Conservation (phyloP, 768 basidiomycete genomes). For the Lenzites betulinus region DNA sequence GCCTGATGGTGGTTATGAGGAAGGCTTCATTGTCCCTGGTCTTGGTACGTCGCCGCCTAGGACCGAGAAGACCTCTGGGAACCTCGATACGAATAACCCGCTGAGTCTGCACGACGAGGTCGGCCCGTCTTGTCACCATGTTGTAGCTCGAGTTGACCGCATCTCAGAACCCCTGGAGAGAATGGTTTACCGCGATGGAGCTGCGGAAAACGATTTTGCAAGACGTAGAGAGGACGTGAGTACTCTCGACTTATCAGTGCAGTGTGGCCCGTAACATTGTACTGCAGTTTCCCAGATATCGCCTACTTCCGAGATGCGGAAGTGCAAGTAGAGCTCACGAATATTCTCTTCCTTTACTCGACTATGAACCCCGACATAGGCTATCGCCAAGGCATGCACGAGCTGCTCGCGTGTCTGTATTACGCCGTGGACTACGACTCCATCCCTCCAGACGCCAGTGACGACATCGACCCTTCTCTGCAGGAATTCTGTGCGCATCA, state of each 20-base stretch:
- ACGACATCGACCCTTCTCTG: constrained; percentile 40
- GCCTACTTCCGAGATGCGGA: constrained; percentile 79
- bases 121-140: constrained; percentile 10
- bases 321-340: constrained; percentile 79
- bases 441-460: constrained; percentile 40
- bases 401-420: constrained; percentile 86
- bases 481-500: constrained; percentile 62
- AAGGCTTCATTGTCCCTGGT: constrained; percentile 61
- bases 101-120: constrained; percentile 80
- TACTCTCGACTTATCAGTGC: constrained; percentile 11
- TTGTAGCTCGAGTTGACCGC: not conserved
- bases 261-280: not conserved
- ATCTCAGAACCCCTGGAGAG: constrained; percentile 87
- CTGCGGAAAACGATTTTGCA: constrained; percentile 86
- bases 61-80: constrained; percentile 30
- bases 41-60: constrained; percentile 37
- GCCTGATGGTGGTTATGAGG: constrained; percentile 84
- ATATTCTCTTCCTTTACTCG: constrained; percentile 86
- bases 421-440: constrained; percentile 86
- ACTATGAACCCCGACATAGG: constrained; percentile 79
- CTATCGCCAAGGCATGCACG: constrained; percentile 99
- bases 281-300: constrained; percentile 90
- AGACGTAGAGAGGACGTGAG: constrained; percentile 95
- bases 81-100: constrained; percentile 78
- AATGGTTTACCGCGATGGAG: constrained; percentile 90